Percentiles rank a stretch among this genome's conserved stretches.
Evolutionary conservation across 225 moss, liverwort and hornwort species (phyloP).

Genomic region (Lunularia cruciata): DNA sequence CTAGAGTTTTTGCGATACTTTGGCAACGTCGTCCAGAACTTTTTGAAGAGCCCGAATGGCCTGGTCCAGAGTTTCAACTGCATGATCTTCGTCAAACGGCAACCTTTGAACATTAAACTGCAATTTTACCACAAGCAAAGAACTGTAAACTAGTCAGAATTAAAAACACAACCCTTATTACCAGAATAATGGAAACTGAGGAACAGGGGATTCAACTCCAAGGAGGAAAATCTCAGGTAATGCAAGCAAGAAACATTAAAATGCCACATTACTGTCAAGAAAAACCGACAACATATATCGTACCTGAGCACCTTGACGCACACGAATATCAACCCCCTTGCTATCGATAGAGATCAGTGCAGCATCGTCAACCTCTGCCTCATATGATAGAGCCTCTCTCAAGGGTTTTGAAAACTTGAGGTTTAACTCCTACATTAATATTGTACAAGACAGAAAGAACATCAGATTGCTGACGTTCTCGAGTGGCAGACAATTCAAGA

Average conservation of each 20-base stretch:
- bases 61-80: constrained; percentile 85
- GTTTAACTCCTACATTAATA: constrained; percentile 68
- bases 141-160: not conserved
- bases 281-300: not conserved
- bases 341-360: constrained; percentile 96
- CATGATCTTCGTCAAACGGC: constrained; percentile 74
- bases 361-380: constrained; percentile 88
- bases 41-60: constrained; percentile 76
- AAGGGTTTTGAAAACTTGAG: constrained; percentile 76
- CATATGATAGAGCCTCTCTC: constrained; percentile 61
- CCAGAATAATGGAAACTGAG: too few relatives aligned
- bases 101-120: constrained; percentile 95
- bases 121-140: constrained; percentile 2
- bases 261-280: not conserved
- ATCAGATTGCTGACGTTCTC: too few relatives aligned
- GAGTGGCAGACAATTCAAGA: too few relatives aligned
- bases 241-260: too few relatives aligned
- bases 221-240: too few relatives aligned
- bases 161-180: not conserved
- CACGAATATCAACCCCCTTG: constrained; percentile 96
- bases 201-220: too few relatives aligned
- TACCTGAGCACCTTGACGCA: constrained; percentile 92
- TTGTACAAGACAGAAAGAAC: not conserved
- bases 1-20: constrained; percentile 9
- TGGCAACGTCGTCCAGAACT: constrained; percentile 63